These are phyloP conservation scores for Cyclotella kingstonii DNA, from an alignment of 108 stramenopile genomes.

Conservation along the genomic window DNA sequence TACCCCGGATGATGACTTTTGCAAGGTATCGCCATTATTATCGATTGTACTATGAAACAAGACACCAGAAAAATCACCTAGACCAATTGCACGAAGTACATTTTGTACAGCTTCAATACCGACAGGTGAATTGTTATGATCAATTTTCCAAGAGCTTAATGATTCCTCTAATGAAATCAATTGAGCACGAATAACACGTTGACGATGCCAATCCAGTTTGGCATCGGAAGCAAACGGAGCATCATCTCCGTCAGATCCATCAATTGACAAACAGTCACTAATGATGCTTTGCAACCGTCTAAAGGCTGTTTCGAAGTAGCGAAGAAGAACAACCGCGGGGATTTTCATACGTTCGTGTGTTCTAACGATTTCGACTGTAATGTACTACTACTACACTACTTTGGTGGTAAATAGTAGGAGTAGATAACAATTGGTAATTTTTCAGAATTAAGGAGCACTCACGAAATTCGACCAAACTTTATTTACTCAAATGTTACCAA, in stretches of 20 bases:
- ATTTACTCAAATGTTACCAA: no score
- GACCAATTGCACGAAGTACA: conserved; percentile 22
- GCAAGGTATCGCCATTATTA: background rate
- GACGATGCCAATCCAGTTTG: conserved; percentile 27
- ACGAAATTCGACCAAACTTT: no score
- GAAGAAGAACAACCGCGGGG: conserved; percentile 11
- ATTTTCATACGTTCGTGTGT: conserved; percentile 3
- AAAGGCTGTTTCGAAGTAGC: conserved; percentile 23
- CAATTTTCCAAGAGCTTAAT: conserved; percentile 6
- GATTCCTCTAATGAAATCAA: conserved; percentile 14
- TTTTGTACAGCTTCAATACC: conserved; percentile 4
- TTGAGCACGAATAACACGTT: conserved; percentile 24
- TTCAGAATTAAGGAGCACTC: no score
- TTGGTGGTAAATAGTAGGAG: no score
- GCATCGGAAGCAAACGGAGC: background rate
- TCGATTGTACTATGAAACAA: background rate
- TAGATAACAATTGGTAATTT: no score
- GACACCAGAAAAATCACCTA: conserved; percentile 21
- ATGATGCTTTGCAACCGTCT: conserved; percentile 2
- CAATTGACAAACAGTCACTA: background rate
- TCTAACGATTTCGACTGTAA: background rate
- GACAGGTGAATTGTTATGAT: background rate
- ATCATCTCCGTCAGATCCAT: no score
- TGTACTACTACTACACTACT: no score
- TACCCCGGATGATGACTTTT: no score